Evolutionary conservation across 306 rosid genomes (phyloP).

Genomic region (Benincasa hispida): DNA sequence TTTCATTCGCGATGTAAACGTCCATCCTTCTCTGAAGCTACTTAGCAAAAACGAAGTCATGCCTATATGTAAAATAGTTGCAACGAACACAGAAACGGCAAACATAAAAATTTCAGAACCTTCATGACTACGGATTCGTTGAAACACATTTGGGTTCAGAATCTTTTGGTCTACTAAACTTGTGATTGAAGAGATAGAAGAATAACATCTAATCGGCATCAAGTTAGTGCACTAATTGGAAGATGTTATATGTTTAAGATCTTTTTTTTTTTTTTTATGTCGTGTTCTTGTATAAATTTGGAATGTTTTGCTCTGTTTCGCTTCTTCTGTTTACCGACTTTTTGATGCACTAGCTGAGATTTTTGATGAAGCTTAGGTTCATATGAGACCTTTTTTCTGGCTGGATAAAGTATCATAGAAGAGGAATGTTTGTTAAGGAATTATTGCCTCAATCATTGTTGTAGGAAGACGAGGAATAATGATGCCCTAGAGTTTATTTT

Average conservation of each 20-base stretch:
- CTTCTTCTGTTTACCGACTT: not conserved
- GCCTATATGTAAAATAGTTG: slow-evolving; percentile 70
- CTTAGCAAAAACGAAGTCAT: slow-evolving; percentile 60
- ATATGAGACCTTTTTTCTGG: not conserved
- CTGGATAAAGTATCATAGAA: not conserved
- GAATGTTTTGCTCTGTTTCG: not conserved
- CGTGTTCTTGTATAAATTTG: not conserved
- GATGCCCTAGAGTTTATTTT: not conserved
- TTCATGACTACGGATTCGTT: slow-evolving; percentile 9
- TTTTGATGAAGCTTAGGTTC: not conserved
- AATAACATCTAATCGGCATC: not conserved
- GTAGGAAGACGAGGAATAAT: not conserved
- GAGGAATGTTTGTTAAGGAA: not conserved
- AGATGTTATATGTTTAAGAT: not conserved
- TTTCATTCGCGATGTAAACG: slow-evolving; percentile 43
- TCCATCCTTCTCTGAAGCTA: slow-evolving; percentile 80
- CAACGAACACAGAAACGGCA: slow-evolving; percentile 29
- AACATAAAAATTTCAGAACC: slow-evolving; percentile 20
- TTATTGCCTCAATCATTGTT: not conserved
- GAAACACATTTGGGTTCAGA: not conserved
- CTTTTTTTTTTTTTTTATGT: no score
- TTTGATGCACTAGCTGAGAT: not conserved
- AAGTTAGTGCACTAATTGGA: not conserved
- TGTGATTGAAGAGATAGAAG: not conserved
- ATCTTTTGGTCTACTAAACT: not conserved